Evolutionary conservation across 257 asterid genomes (phyloP).

Genomic region (Gentiana dahurica): DNA sequence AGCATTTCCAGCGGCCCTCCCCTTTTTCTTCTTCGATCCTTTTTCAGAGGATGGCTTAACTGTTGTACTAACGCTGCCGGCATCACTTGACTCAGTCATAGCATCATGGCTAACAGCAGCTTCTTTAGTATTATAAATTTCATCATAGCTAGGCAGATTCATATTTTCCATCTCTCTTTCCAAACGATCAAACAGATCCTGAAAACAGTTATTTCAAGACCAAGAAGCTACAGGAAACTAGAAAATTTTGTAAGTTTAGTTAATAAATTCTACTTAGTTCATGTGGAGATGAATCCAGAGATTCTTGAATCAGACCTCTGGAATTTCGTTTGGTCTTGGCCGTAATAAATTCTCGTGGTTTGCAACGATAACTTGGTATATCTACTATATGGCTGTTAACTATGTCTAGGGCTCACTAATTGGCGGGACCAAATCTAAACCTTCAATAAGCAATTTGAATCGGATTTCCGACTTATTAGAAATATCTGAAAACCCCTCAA

Average conservation of each 20-base stretch:
- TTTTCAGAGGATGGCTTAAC: constrained; percentile 55
- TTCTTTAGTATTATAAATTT: constrained; percentile 36
- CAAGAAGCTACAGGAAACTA: constrained; percentile 9
- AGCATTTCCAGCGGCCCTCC: constrained; percentile 56
- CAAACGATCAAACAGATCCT: constrained; percentile 66
- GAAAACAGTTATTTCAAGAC: constrained; percentile 8
- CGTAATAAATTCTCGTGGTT: too few relatives aligned
- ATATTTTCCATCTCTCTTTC: constrained; percentile 69
- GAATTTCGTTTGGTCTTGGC: too few relatives aligned
- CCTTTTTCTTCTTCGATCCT: constrained; percentile 80
- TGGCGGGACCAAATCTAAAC: too few relatives aligned
- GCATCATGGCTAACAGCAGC: constrained; percentile 23
- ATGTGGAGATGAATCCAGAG: too few relatives aligned
- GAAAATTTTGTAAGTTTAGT: neutral
- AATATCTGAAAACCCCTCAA: too few relatives aligned
- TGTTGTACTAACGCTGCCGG: constrained; percentile 37
- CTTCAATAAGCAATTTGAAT: too few relatives aligned
- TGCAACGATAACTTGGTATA: too few relatives aligned
- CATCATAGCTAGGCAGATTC: constrained; percentile 31
- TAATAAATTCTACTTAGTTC: too few relatives aligned
- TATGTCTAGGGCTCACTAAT: too few relatives aligned
- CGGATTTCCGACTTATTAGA: too few relatives aligned
- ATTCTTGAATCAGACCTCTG: too few relatives aligned
- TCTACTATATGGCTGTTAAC: too few relatives aligned
- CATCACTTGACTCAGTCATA: constrained; percentile 43